phyloP scores from a whole-genome alignment of 73 alveolate species.

The Stentor coeruleus region DNA sequence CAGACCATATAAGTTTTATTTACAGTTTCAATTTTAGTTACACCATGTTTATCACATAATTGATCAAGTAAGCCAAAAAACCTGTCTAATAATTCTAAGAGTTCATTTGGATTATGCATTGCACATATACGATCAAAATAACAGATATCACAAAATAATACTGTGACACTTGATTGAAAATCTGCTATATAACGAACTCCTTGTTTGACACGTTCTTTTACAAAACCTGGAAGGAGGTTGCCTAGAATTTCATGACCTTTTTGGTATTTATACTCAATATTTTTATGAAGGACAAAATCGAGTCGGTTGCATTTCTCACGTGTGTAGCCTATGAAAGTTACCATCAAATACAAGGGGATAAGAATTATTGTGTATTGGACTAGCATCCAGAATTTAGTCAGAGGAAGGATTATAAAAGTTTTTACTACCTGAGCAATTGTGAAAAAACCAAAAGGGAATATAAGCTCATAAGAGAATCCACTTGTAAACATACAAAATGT shows the following conservation, averaged over 20 bases:
- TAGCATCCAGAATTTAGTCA: not conserved
- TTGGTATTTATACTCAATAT: not conserved
- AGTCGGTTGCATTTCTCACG: constrained; percentile 28
- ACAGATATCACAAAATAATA: constrained; percentile 50
- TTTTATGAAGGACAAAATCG: constrained; percentile 4
- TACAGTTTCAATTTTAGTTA: constrained; percentile 76
- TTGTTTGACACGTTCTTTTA: constrained; percentile 55
- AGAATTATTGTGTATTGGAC: not conserved
- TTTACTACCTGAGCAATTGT: not conserved
- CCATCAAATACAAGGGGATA: not conserved
- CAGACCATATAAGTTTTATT: constrained; percentile 88
- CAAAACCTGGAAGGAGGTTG: constrained; percentile 59
- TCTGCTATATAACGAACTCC: constrained; percentile 62
- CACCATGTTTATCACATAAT: constrained; percentile 47
- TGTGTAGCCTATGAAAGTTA: constrained; percentile 8
- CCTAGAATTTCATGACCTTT: constrained; percentile 42
- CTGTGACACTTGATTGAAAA: constrained; percentile 54
- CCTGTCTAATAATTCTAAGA: constrained; percentile 50
- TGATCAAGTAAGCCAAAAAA: constrained; percentile 52
- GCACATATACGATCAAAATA: constrained; percentile 58
- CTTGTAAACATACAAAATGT: not conserved
- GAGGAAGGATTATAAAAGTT: not conserved
- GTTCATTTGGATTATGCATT: constrained; percentile 45
- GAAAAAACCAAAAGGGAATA: not conserved
- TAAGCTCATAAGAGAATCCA: not conserved